These are phyloP conservation scores for Selenicereus undatus DNA, from an alignment of 148 eudicot genomes.

Conservation along the genomic window DNA sequence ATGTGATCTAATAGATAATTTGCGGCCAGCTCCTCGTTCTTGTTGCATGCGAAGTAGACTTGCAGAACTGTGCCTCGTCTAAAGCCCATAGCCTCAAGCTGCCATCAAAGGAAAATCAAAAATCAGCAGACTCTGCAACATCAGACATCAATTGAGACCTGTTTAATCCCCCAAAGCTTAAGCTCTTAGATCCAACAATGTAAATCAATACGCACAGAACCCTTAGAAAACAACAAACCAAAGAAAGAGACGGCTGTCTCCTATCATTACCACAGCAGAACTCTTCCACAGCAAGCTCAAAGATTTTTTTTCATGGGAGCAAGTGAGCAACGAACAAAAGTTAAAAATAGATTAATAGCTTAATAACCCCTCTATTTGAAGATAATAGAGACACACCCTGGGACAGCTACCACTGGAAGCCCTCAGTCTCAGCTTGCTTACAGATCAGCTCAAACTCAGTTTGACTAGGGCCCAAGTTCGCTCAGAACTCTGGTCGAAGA, in stretches of 20 bases:
- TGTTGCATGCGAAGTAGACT: constrained; percentile 79
- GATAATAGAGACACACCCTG: too few species aligned
- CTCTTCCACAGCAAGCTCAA: neutral
- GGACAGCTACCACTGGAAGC: too few species aligned
- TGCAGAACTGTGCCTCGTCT: constrained; percentile 65
- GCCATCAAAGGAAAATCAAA: constrained; percentile 12
- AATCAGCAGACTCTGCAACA: neutral
- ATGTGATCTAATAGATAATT: constrained; percentile 78
- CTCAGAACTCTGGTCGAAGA: too few species aligned
- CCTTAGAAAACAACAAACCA: neutral
- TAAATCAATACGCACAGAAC: neutral
- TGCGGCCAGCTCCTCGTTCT: constrained; percentile 75
- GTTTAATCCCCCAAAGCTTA: neutral
- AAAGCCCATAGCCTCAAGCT: constrained; percentile 89
- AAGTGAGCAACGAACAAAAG: neutral
- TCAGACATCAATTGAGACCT: neutral
- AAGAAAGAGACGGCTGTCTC: neutral
- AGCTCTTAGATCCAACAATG: neutral
- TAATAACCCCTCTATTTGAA: too few species aligned
- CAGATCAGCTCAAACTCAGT: too few species aligned
- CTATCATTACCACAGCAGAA: too few species aligned
- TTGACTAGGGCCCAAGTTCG: too few species aligned
- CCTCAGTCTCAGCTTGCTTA: too few species aligned
- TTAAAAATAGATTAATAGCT: too few species aligned
- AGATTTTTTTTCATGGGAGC: neutral